Evolutionary conservation across 2,329 filamentous ascomycete species (phyloP).

Genomic region (Fusarium sp.): DNA sequence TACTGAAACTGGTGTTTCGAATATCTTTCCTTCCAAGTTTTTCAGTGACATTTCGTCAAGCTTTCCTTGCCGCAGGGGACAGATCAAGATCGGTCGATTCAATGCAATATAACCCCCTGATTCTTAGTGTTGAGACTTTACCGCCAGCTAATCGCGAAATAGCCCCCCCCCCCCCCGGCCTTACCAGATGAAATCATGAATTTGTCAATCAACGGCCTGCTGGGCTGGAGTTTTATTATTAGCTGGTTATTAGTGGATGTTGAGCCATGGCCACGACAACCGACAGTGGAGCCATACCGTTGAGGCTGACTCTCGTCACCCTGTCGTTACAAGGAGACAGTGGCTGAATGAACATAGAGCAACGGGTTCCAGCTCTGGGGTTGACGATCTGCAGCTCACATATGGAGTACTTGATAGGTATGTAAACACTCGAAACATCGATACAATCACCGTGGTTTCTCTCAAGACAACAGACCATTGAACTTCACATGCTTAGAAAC

Average conservation of each 20-base stretch:
- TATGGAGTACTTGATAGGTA: constrained; percentile 7
- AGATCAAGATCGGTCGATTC: constrained; percentile 27
- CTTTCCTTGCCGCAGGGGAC: constrained; percentile 1
- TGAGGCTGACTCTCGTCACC: constrained; percentile 20
- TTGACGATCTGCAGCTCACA: constrained; percentile 12
- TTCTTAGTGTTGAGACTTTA: constrained; percentile 33
- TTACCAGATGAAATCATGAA: constrained; percentile 37
- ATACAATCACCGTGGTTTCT: constrained; percentile 6
- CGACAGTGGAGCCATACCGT: constrained; percentile 16
- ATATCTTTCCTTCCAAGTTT: not conserved
- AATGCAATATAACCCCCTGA: constrained; percentile 31
- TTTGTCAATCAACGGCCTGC: constrained; percentile 32
- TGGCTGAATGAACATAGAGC: constrained; percentile 5
- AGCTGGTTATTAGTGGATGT: constrained; percentile 40
- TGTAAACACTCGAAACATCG: constrained; percentile 1
- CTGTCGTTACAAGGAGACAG: not conserved
- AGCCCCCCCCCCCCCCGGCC: constrained; percentile 27
- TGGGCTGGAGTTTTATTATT: constrained; percentile 31
- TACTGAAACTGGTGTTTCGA: constrained; percentile 18
- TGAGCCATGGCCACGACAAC: constrained; percentile 18
- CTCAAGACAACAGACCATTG: constrained; percentile 4
- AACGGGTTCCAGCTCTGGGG: constrained; percentile 8
- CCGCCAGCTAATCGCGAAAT: constrained; percentile 38
- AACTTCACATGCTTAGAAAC: not conserved
- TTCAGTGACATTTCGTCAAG: constrained; percentile 5